A percentile compares a stretch with the other conserved stretches of the same genome.
phyloP scores from a whole-genome alignment of 2,329 filamentous ascomycete genomes.

The Cadophora sp. region DNA sequence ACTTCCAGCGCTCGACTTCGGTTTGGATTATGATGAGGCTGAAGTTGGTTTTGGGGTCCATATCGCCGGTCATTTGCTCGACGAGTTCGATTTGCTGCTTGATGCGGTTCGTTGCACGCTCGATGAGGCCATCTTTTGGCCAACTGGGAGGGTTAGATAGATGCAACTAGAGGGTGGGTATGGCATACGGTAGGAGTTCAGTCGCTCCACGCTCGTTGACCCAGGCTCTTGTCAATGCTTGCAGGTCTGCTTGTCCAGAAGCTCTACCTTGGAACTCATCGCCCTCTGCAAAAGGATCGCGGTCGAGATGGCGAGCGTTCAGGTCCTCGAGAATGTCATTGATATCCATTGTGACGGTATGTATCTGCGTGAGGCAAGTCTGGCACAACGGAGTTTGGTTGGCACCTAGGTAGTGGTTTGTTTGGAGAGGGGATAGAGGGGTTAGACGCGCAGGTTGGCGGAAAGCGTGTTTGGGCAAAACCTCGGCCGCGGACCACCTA shows the following conservation, averaged over 20 bases:
- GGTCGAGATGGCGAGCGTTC: slow-evolving; percentile 60
- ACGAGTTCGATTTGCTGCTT: slow-evolving; percentile 73
- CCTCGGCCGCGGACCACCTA: no score
- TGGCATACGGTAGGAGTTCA: slow-evolving; percentile 78
- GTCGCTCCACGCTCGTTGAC: slow-evolving; percentile 89
- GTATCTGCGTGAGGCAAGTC: no score
- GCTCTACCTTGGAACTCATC: slow-evolving; percentile 56
- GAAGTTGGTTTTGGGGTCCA: slow-evolving; percentile 92
- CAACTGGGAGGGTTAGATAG: slow-evolving; percentile 52
- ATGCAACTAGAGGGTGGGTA: not conserved
- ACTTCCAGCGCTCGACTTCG: slow-evolving; percentile 93
- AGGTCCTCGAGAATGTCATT: slow-evolving; percentile 81
- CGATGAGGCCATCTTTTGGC: slow-evolving; percentile 76
- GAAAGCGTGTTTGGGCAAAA: not conserved
- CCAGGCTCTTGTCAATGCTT: slow-evolving; percentile 90
- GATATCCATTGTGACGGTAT: slow-evolving; percentile 67
- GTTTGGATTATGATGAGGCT: slow-evolving; percentile 94
- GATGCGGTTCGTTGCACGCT: slow-evolving; percentile 78
- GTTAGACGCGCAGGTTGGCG: not conserved
- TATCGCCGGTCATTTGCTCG: slow-evolving; percentile 79
- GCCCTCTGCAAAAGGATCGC: slow-evolving; percentile 48
- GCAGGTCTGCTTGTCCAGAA: slow-evolving; percentile 77
- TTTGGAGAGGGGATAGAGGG: not conserved
- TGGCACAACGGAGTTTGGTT: not conserved
- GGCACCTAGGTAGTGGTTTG: no score